These are phyloP conservation scores for Immersiella caudata DNA, from an alignment of 495 filamentous ascomycete species.

Conservation along the genomic window DNA sequence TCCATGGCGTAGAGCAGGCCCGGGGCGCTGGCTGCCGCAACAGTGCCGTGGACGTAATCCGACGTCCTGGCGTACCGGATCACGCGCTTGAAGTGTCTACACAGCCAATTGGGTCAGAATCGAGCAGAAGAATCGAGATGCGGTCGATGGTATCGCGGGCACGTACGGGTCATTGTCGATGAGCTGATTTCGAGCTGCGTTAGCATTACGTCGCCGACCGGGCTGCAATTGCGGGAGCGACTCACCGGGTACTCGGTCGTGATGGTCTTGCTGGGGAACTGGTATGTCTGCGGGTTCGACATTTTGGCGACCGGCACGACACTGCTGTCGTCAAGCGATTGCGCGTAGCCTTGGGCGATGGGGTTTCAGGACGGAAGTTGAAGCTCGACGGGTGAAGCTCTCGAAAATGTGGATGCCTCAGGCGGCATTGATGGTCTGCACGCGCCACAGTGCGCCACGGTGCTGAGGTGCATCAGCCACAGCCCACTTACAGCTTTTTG, in stretches of 20 bases:
- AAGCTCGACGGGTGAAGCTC: constrained; percentile 34
- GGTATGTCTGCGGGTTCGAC: constrained; percentile 61
- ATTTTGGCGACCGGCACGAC: constrained; percentile 50
- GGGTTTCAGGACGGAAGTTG: constrained; percentile 26
- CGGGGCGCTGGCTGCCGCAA: constrained; percentile 68
- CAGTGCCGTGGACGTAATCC: constrained; percentile 75
- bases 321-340: constrained; percentile 34
- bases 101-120: constrained; percentile 31
- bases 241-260: constrained; percentile 80
- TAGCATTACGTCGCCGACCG: constrained; percentile 19
- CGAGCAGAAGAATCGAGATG: neutral
- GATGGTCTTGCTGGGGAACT: constrained; percentile 70
- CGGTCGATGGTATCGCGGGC: constrained; percentile 7
- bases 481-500: constrained; percentile 23
- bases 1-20: constrained; percentile 77
- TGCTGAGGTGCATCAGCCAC: neutral
- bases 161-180: constrained; percentile 97
- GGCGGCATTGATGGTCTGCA: constrained; percentile 12
- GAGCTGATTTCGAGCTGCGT: constrained; percentile 59
- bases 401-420: constrained; percentile 30
- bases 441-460: neutral
- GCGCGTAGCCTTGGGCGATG: constrained; percentile 25
- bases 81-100: constrained; percentile 87
- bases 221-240: constrained; percentile 31
- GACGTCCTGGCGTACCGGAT: constrained; percentile 78